Evolutionary conservation across 805 yeast species (phyloP).

Genomic region (Kodamaea neixiangensis): DNA sequence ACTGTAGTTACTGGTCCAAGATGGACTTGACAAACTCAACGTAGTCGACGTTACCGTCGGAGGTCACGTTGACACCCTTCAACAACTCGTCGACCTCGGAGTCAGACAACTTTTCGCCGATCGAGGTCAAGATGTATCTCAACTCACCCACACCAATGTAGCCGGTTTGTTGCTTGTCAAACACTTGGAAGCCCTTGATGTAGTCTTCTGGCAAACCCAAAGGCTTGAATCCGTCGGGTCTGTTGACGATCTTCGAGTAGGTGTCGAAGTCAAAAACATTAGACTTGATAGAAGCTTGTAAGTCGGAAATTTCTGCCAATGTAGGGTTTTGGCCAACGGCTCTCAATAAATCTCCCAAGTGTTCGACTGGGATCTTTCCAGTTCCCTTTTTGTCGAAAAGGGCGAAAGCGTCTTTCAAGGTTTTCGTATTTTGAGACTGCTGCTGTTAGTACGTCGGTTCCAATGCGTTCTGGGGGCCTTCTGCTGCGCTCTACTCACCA

Average conservation of each 20-base stretch:
- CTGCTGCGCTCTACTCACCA: slow-evolving; percentile 1
- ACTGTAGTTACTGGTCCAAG: slow-evolving; percentile 66
- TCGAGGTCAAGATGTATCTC: slow-evolving; percentile 89
- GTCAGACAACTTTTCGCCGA: slow-evolving; percentile 91
- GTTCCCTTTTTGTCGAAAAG: slow-evolving; percentile 95
- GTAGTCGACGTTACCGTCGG: slow-evolving; percentile 94
- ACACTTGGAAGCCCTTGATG: slow-evolving; percentile 90
- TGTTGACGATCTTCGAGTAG: slow-evolving; percentile 71
- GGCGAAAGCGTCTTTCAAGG: slow-evolving; percentile 90
- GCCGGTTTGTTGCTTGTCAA: slow-evolving; percentile 94
- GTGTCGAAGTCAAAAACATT: slow-evolving; percentile 71
- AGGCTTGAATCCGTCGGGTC: slow-evolving; percentile 87
- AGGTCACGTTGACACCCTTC: slow-evolving; percentile 91
- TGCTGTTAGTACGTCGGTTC: neutral
- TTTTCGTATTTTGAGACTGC: slow-evolving; percentile 46
- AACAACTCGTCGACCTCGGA: slow-evolving; percentile 93
- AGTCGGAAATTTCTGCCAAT: slow-evolving; percentile 71
- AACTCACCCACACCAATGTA: slow-evolving; percentile 96
- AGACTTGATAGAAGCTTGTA: slow-evolving; percentile 42
- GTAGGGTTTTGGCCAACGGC: slow-evolving; percentile 99
- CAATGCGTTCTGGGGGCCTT: neutral
- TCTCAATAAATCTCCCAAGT: slow-evolving; percentile 89
- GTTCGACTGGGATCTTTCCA: slow-evolving; percentile 81
- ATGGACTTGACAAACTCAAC: slow-evolving; percentile 92
- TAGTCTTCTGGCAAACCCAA: slow-evolving; percentile 90